Evolutionary conservation across 495 filamentous ascomycete species (phyloP).

Genomic region (Penicillium cataractarum): DNA sequence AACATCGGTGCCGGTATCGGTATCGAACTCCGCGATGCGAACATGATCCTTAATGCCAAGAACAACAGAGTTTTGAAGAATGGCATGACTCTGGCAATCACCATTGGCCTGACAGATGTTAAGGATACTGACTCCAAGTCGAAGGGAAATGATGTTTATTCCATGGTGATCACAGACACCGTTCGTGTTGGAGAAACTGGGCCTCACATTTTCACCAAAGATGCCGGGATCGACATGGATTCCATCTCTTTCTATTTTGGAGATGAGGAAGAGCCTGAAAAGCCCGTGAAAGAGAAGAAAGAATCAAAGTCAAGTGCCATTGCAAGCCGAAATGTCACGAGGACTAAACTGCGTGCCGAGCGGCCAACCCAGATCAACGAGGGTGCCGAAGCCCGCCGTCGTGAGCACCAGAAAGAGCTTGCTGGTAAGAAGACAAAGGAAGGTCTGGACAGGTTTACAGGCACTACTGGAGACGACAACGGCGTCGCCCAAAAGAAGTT

Average conservation of each 20-base stretch:
- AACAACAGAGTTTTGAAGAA: slow-evolving; percentile 82
- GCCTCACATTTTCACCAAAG: slow-evolving; percentile 84
- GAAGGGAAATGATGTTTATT: slow-evolving; percentile 84
- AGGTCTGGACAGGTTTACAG: slow-evolving; percentile 79
- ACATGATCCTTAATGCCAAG: slow-evolving; percentile 81
- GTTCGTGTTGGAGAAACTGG: slow-evolving; percentile 81
- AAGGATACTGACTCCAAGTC: slow-evolving; percentile 78
- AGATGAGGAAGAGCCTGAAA: slow-evolving; percentile 74
- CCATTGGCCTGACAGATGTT: slow-evolving; percentile 84
- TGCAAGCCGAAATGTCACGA: slow-evolving; percentile 88
- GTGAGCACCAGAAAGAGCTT: slow-evolving; percentile 92
- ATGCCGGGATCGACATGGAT: slow-evolving; percentile 86
- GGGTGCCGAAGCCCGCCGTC: slow-evolving; percentile 82
- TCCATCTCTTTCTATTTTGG: slow-evolving; percentile 97
- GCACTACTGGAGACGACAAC: slow-evolving; percentile 79
- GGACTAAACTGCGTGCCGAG: slow-evolving; percentile 91
- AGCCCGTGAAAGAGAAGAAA: slow-evolving; percentile 70
- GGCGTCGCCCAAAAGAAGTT: slow-evolving; percentile 94
- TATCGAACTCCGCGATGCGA: slow-evolving; percentile 83
- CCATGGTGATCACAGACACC: slow-evolving; percentile 88
- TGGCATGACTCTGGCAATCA: slow-evolving; percentile 93
- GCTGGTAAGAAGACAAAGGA: slow-evolving; percentile 85
- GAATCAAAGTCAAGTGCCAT: slow-evolving; percentile 81
- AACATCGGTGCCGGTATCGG: slow-evolving; percentile 89
- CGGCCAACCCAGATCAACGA: slow-evolving; percentile 83